Percentiles rank a stretch among this genome's conserved stretches.
phyloP scores from a whole-genome alignment of 2,329 filamentous ascomycete genomes.

The Escovopsis weberi region DNA sequence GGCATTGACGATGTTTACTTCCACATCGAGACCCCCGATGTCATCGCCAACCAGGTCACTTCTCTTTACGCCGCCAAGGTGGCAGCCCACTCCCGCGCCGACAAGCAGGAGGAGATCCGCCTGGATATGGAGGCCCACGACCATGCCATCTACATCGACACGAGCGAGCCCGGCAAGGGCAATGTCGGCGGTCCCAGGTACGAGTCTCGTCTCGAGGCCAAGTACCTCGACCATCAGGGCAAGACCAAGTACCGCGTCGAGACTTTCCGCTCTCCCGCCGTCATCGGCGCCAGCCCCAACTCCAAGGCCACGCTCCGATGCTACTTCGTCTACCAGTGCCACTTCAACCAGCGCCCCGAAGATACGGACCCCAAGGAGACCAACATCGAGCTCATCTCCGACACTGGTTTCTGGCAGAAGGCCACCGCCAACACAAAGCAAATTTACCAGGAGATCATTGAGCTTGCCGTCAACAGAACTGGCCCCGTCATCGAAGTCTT shows the following conservation, averaged over 20 bases:
- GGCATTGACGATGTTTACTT: conserved; percentile 99
- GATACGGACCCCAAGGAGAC: conserved; percentile 67
- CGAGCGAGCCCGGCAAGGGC: conserved; percentile 74
- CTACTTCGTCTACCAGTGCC: conserved; percentile 97
- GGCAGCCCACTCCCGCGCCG: conserved; percentile 80
- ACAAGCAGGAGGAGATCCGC: conserved; percentile 87
- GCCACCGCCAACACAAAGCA: conserved; percentile 90
- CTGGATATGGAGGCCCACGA: conserved; percentile 90
- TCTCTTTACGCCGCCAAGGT: conserved; percentile 96
- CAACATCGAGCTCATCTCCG: conserved; percentile 78
- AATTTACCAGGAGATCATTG: conserved; percentile 89
- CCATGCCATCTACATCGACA: conserved; percentile 97
- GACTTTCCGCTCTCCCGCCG: conserved; percentile 85
- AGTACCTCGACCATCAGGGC: conserved; percentile 77
- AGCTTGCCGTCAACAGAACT: conserved; percentile 66
- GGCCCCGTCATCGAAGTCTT: conserved; percentile 97
- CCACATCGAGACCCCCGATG: conserved; percentile 70
- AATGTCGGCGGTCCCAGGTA: conserved; percentile 71
- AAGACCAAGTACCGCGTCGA: conserved; percentile 78
- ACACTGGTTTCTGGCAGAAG: conserved; percentile 89
- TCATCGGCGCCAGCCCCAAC: conserved; percentile 50
- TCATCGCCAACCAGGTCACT: conserved; percentile 86
- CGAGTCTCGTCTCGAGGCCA: conserved; percentile 83
- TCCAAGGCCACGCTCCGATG: conserved; percentile 78
- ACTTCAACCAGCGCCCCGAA: conserved; percentile 62